A percentile compares a stretch with the other conserved stretches of the same genome.
Evolutionary conservation across 1,139 yeast species (phyloP).

Genomic region (Saccharomyces uvarum): DNA sequence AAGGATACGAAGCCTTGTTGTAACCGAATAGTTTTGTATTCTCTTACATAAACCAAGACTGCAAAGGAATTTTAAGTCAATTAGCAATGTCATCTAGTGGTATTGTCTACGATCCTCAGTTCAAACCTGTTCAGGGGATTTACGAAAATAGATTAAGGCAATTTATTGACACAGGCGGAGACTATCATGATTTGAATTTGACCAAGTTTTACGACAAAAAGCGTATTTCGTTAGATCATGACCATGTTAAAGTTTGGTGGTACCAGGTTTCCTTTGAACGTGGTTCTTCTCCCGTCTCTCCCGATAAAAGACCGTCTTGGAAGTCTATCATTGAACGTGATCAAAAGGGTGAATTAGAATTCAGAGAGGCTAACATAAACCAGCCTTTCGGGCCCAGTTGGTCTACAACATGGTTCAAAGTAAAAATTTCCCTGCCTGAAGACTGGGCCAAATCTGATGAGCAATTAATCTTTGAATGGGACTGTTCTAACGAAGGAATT

Average conservation of each 20-base stretch:
- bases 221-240: conserved; percentile 34
- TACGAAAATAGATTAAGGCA: conserved; percentile 76
- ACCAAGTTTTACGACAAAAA: conserved; percentile 73
- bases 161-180: conserved; percentile 66
- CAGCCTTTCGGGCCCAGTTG: conserved; percentile 89
- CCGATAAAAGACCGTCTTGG: conserved; percentile 60
- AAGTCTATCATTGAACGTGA: conserved; percentile 48
- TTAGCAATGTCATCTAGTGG: conserved; percentile 17
- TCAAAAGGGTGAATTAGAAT: conserved; percentile 31
- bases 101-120: conserved; percentile 59
- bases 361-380: conserved; percentile 53
- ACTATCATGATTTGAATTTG: conserved; percentile 59
- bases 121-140: conserved; percentile 74
- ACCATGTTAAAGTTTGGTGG: conserved; percentile 29
- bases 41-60: background rate
- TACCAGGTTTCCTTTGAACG: conserved; percentile 29
- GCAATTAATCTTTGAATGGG: conserved; percentile 72
- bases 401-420: conserved; percentile 92
- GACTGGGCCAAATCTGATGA: conserved; percentile 45
- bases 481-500: conserved; percentile 78
- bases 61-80: background rate
- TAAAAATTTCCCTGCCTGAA: conserved; percentile 54
- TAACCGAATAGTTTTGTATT: background rate
- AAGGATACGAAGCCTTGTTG: background rate
- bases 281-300: conserved; percentile 29